Percentiles rank a stretch among this genome's conserved stretches.
Conservation (phyloP, 805 yeast species). For the Lipomyces spencermartinsiae region DNA sequence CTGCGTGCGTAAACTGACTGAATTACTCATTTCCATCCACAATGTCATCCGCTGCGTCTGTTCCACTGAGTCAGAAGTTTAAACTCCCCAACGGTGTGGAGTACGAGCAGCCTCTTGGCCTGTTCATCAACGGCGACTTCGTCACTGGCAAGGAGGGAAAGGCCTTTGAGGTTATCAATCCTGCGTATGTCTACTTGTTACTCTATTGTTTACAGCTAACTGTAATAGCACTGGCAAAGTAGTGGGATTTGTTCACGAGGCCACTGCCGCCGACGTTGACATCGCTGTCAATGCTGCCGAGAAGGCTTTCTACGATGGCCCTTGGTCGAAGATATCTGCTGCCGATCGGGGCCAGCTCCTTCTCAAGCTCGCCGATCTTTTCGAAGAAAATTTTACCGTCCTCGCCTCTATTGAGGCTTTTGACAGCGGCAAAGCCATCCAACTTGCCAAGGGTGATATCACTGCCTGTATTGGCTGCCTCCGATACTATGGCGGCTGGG, state of each 20-base stretch:
- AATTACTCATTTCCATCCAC: conserved; percentile 64
- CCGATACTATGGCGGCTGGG: conserved; percentile 89
- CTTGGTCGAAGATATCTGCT: conserved; percentile 78
- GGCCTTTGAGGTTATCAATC: conserved; percentile 61
- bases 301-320: conserved; percentile 66
- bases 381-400: conserved; percentile 73
- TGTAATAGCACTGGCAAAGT: conserved; percentile 56
- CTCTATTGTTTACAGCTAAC: conserved; percentile 45
- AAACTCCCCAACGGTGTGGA: conserved; percentile 75
- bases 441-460: conserved; percentile 69
- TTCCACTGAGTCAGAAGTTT: conserved; percentile 48
- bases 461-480: conserved; percentile 69
- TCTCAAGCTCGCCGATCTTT: conserved; percentile 73
- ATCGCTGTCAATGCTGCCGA: conserved; percentile 85
- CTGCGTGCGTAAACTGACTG: conserved; percentile 65
- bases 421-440: conserved; percentile 87
- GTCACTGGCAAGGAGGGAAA: conserved; percentile 63
- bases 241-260: conserved; percentile 74
- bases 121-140: conserved; percentile 80
- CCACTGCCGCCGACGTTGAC: conserved; percentile 78
- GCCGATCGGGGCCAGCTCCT: conserved; percentile 66
- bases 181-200: conserved; percentile 28
- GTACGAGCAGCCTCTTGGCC: conserved; percentile 81
- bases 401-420: conserved; percentile 82
- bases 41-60: conserved; percentile 31